Conservation (phyloP, 1,284 basidiomycete species). For the Caloboletus inedulis region DNA sequence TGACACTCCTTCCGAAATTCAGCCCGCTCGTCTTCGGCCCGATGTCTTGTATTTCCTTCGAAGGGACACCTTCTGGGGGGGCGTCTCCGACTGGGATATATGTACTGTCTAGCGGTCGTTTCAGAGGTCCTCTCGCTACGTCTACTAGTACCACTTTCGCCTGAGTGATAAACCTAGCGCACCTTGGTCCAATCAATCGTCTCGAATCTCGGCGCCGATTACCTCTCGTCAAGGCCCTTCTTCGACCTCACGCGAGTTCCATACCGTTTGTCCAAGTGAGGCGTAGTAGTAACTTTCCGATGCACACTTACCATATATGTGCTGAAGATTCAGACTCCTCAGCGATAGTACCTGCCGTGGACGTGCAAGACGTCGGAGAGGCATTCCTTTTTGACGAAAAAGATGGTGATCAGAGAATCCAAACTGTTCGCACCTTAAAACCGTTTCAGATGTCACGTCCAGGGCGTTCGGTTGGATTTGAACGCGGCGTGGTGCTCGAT, state of each 20-base stretch:
- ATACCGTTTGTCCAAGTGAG: not conserved
- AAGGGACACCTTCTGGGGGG: not conserved
- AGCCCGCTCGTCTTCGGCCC: not conserved
- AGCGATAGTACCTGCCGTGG: not conserved
- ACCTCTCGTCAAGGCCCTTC: not conserved
- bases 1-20: not conserved
- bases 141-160: not conserved
- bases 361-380: not conserved
- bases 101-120: not conserved
- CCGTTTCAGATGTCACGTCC: not conserved
- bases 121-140: not conserved
- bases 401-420: not conserved
- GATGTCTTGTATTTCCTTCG: not conserved
- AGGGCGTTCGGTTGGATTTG: not conserved
- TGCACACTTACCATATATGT: not conserved
- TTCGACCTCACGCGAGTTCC: no score
- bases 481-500: not conserved
- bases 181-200: not conserved
- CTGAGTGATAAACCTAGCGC: not conserved
- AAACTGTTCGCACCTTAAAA: not conserved
- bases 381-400: not conserved
- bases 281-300: not conserved
- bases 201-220: no score
- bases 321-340: not conserved
- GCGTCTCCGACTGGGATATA: not conserved